A percentile compares a stretch with the other conserved stretches of the same genome.
Conservation (phyloP, 805 yeast genomes). For the Clavispora santaluciae region DNA sequence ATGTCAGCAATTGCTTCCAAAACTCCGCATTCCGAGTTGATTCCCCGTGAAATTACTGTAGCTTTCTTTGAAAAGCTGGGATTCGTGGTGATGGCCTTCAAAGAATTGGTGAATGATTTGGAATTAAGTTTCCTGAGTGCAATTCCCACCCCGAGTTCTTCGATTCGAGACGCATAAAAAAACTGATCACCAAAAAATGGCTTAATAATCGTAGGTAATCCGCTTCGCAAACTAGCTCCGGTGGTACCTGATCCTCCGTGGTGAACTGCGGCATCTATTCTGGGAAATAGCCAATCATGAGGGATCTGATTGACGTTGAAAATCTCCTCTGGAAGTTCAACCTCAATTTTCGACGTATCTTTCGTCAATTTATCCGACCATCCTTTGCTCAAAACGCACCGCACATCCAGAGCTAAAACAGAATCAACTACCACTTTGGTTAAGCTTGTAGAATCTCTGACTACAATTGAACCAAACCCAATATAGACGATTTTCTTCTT, state of each 20-base stretch:
- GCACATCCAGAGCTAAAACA: constrained; percentile 71
- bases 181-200: constrained; percentile 97
- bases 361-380: constrained; percentile 77
- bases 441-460: constrained; percentile 70
- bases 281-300: constrained; percentile 92
- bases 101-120: constrained; percentile 59
- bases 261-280: constrained; percentile 89
- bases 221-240: constrained; percentile 83
- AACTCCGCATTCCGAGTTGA: constrained; percentile 78
- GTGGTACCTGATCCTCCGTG: constrained; percentile 98
- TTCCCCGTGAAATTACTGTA: constrained; percentile 51
- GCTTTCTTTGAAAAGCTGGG: constrained; percentile 68
- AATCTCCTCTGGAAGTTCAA: constrained; percentile 60
- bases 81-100: constrained; percentile 64
- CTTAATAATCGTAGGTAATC: constrained; percentile 83
- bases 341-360: constrained; percentile 27
- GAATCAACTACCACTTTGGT: constrained; percentile 77
- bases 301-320: constrained; percentile 72
- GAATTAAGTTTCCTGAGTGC: constrained; percentile 63
- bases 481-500: constrained; percentile 77
- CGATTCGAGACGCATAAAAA: constrained; percentile 82
- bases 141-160: constrained; percentile 84
- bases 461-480: constrained; percentile 96
- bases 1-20: constrained; percentile 67
- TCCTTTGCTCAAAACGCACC: constrained; percentile 87